Evolutionary conservation across 164 flowering plant genomes (phyloP).

Genomic region (Tinospora cordifolia): DNA sequence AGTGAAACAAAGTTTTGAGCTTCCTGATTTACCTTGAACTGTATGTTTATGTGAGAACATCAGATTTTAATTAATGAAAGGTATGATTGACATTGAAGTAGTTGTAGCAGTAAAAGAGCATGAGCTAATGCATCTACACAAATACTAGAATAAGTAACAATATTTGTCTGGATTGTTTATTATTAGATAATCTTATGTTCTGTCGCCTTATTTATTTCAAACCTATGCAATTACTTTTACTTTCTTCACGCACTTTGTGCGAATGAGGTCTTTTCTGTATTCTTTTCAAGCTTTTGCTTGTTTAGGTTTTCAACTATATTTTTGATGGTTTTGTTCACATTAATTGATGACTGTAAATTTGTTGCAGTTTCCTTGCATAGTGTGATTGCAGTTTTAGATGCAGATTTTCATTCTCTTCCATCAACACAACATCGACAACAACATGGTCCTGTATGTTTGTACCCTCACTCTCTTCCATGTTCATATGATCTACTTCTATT

Average conservation of each 20-base stretch:
- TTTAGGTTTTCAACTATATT: neutral
- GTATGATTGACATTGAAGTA: too few species aligned
- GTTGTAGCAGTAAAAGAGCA: too few species aligned
- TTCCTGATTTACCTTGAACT: too few species aligned
- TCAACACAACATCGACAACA: slow-evolving; percentile 83
- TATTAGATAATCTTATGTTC: too few species aligned
- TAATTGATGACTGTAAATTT: slow-evolving; percentile 5
- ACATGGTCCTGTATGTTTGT: slow-evolving; percentile 84
- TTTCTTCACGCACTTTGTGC: neutral
- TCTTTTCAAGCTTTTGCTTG: neutral
- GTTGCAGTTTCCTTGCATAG: slow-evolving; percentile 80
- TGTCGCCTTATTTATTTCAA: too few species aligned
- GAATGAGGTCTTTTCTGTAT: neutral
- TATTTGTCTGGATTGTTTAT: too few species aligned
- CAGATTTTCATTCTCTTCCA: slow-evolving; percentile 97
- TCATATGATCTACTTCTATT: neutral
- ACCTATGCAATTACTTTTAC: too few species aligned
- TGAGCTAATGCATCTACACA: too few species aligned
- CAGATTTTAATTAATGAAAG: too few species aligned
- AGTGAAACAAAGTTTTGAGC: too few species aligned
- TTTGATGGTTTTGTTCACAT: neutral
- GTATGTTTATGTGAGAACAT: too few species aligned
- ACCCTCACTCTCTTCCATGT: neutral
- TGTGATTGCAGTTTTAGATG: slow-evolving; percentile 95
- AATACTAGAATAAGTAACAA: too few species aligned